Conservation (phyloP, 495 filamentous ascomycete genomes). For the Letharia columbiana region DNA sequence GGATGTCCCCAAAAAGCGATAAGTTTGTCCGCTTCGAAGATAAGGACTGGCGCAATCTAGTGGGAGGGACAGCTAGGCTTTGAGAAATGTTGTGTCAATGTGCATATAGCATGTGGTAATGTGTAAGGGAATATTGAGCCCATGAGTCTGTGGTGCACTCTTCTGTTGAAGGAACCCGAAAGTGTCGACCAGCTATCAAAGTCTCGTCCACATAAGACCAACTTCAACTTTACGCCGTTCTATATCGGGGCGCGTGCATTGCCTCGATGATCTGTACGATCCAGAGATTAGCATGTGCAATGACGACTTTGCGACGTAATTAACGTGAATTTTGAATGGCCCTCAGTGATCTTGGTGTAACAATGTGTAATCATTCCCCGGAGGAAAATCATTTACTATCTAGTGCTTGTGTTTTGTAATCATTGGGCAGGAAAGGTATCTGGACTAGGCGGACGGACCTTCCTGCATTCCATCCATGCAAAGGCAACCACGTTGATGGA, state of each 20-base stretch:
- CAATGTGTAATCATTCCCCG: slow-evolving; percentile 53
- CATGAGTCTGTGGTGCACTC: background rate
- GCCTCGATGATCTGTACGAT: background rate
- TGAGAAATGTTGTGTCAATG: background rate
- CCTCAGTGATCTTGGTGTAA: slow-evolving; percentile 87
- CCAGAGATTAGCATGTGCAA: background rate
- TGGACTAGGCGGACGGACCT: slow-evolving; percentile 1
- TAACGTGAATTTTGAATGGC: background rate
- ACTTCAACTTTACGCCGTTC: background rate
- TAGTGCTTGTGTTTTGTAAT: slow-evolving; percentile 72
- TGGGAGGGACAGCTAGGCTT: slow-evolving; percentile 26
- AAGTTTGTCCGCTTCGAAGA: slow-evolving; percentile 50
- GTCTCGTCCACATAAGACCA: background rate
- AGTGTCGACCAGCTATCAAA: background rate
- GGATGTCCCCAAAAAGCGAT: slow-evolving; percentile 45
- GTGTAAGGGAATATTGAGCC: background rate
- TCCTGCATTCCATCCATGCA: background rate
- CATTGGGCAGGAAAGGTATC: slow-evolving; percentile 42
- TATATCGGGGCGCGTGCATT: background rate
- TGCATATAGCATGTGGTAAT: background rate
- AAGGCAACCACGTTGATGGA: background rate
- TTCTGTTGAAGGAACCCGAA: background rate
- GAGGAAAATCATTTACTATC: slow-evolving; percentile 72
- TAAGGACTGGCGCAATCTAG: slow-evolving; percentile 50
- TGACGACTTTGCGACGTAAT: background rate